A percentile compares a stretch with the other conserved stretches of the same genome.
phyloP scores from a whole-genome alignment of 352 stramenopile species.

The Peronospora farinosa region DNA sequence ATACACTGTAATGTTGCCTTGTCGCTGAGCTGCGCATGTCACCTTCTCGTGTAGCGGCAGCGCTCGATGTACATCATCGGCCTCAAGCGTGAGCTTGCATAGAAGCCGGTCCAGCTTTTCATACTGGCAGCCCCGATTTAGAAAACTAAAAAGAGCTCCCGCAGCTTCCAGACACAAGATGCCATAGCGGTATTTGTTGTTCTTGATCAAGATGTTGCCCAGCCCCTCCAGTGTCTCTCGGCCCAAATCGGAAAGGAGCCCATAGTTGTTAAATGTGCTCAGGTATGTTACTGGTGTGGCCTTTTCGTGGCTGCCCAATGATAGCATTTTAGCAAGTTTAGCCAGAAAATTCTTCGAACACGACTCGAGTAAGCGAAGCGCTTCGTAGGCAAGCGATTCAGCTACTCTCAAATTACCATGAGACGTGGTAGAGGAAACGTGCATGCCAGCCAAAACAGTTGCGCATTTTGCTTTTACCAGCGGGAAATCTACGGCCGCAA shows the following conservation, averaged over 20 bases:
- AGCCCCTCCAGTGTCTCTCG: slow-evolving; percentile 64
- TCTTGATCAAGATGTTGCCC: slow-evolving; percentile 77
- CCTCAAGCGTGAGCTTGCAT: slow-evolving; percentile 66
- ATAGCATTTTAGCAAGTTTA: slow-evolving; percentile 19
- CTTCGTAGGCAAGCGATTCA: slow-evolving; percentile 72
- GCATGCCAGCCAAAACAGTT: slow-evolving; percentile 49
- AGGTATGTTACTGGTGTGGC: slow-evolving; percentile 21
- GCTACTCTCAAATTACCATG: slow-evolving; percentile 48
- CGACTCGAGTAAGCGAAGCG: slow-evolving; percentile 58
- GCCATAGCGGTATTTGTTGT: slow-evolving; percentile 82
- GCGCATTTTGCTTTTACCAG: slow-evolving; percentile 77
- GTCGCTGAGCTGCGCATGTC: slow-evolving; percentile 48
- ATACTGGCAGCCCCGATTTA: slow-evolving; percentile 69
- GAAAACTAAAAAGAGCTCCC: slow-evolving; percentile 44
- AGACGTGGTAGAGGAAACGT: slow-evolving; percentile 36
- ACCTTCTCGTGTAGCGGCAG: slow-evolving; percentile 78
- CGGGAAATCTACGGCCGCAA: slow-evolving; percentile 36
- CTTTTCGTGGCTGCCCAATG: slow-evolving; percentile 17
- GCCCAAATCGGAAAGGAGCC: slow-evolving; percentile 60
- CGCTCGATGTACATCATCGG: slow-evolving; percentile 69
- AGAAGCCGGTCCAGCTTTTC: slow-evolving; percentile 71
- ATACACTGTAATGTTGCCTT: slow-evolving; percentile 82
- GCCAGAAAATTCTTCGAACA: slow-evolving; percentile 33
- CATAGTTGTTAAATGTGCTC: slow-evolving; percentile 75
- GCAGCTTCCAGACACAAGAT: slow-evolving; percentile 79